Percentiles rank a stretch among this genome's conserved stretches.
These are phyloP conservation scores for Dendrothele bispora DNA, from an alignment of 768 basidiomycete species.

Conservation along the genomic window DNA sequence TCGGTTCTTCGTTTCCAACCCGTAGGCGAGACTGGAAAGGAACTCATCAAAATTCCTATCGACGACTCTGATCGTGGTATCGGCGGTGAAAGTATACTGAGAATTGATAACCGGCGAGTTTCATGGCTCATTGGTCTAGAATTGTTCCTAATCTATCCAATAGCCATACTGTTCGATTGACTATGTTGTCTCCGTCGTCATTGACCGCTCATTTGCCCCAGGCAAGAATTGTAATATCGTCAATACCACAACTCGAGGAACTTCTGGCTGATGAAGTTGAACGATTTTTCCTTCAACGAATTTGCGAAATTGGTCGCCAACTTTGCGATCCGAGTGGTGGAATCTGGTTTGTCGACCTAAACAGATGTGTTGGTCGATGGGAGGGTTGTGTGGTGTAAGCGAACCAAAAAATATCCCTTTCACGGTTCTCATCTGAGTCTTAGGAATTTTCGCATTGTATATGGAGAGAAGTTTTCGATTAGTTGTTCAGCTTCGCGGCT, in stretches of 20 bases:
- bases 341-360: conserved; percentile 78
- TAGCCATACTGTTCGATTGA: conserved; percentile 76
- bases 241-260: conserved; percentile 74
- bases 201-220: conserved; percentile 79
- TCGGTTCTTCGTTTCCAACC: conserved; percentile 58
- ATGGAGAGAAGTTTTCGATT: conserved; percentile 48
- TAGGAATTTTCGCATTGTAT: conserved; percentile 67
- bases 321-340: conserved; percentile 55
- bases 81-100: conserved; percentile 72
- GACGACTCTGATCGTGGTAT: conserved; percentile 41
- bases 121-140: not conserved
- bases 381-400: conserved; percentile 76
- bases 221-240: conserved; percentile 71
- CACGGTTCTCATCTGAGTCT: not conserved
- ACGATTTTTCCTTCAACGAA: conserved; percentile 62
- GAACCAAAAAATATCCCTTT: not conserved
- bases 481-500: conserved; percentile 60
- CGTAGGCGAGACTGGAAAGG: conserved; percentile 66
- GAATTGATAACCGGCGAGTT: conserved; percentile 65
- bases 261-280: conserved; percentile 79
- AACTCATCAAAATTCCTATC: conserved; percentile 51
- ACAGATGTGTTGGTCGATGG: conserved; percentile 77
- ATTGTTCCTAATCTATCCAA: not conserved
- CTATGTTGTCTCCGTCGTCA: conserved; percentile 72
- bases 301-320: conserved; percentile 65